Evolutionary conservation across 176 grass and related monocot species (phyloP), one percentile per base, ranked within the genome.

Genomic region (Triticum timopheevii): DNA sequence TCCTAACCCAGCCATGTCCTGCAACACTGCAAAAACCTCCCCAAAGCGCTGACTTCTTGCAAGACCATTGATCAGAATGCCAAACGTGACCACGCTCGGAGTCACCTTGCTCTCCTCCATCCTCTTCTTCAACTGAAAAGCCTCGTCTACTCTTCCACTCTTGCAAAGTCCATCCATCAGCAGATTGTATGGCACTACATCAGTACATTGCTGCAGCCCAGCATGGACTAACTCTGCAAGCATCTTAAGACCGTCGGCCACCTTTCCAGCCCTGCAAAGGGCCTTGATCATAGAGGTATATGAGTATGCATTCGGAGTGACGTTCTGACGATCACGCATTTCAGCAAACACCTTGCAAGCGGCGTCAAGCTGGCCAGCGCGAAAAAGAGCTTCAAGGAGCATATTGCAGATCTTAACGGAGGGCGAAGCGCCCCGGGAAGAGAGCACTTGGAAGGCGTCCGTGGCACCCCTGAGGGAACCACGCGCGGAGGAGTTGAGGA

Each of bases 61-160:
- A 80, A 98, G 91, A 30, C 93, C 96, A 88, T 92, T 93, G 74
- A 95, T 95, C 78, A 98, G 85, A 83, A 93, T 93, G 33, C 88
- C 88, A 69, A 93, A 95, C 5, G 96, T 98, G 63, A 95, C 45
- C 45, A 98, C 86, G 15, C 19, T 92, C 8, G 93, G 96, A 8
- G 44, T 87, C n/a, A 95, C 61, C 9, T 45, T 82, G 58, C 69
- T 80, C 85, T 62, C 89, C 36, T 86, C 68, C 88, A 98, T 93
- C 78, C 75, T 92, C 81, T 90, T 81, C 84, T 92, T 98, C 65
- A 91, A 88, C 54, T 8, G 31, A 54, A 98, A 92, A 59, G 93
- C 96, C 56, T 93, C 91, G 12, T 98, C 86, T 70, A 95, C 50
- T 82, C 86, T 93, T 45, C 84, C 88, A 45, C 74, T 89, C 83